Evolutionary conservation across 2,329 filamentous ascomycete species (phyloP), one percentile per base, ranked within the genome.

Genomic region (Metarhizium humberi): DNA sequence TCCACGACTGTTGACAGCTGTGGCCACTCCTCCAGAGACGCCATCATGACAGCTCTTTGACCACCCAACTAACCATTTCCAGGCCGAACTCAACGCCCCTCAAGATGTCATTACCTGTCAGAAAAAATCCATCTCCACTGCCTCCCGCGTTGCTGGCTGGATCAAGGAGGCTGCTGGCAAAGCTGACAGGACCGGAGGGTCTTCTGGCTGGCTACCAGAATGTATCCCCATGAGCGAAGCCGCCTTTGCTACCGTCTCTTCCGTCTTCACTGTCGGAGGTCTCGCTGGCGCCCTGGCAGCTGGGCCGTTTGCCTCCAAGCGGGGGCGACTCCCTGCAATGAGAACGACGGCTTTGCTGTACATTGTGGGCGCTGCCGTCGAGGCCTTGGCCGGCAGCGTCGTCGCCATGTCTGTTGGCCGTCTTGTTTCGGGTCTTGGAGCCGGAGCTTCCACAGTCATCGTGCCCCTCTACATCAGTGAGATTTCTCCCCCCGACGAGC

Each of bases 401-500:
- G 71, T 78, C 3, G 67, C 87, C 34, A 77, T 99, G 71, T 80
- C 82, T 0, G 59, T 88, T 16, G 94, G 92, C 5, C 81, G 94
- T 25, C 75, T 96, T 25, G 67, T 97, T 14, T 86, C 88, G 8
- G 94, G 94, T 11, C 68, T 95, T 2, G 92, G 89, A 6, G 91
- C 91, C 6, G 94, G 94, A 25, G 90, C 91, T 2, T 84, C 91
- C 1, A 92, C 94, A 3, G 94, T 99, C 20, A 89, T 96, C 40
- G 91, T 95, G 3, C 94, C 94, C 0, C 82, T 99, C 20, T 99
- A 95, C 75, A 90, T 99, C 62, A 92, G 90, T 49, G 94, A 99
- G 71, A 81, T 96, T 30, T 86, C 92, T 0, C 94, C 92, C 4
- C 83, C 83, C 0, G 74, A 77, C 16, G 81, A 86, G 60, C 82